These are phyloP conservation scores for Pisolithus tinctorius DNA, from an alignment of 768 basidiomycete species.

Conservation along the genomic window DNA sequence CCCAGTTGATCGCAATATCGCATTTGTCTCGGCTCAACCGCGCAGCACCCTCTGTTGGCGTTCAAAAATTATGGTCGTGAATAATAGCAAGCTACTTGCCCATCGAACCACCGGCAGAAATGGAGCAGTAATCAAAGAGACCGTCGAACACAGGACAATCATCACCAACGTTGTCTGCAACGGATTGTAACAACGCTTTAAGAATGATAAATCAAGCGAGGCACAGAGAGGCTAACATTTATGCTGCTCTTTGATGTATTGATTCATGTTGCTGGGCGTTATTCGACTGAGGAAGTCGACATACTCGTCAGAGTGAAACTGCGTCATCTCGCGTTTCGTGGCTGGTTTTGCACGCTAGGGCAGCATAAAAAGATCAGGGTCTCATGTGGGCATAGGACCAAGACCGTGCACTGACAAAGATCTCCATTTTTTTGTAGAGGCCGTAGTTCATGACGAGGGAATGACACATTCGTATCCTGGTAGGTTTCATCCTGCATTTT, in stretches of 20 bases:
- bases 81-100: constrained; percentile 44
- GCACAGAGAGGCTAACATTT: constrained; percentile 60
- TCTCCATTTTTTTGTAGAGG: constrained; percentile 99
- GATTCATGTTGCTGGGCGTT: constrained; percentile 92
- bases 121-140: constrained; percentile 97
- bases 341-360: constrained; percentile 94
- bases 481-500: constrained; percentile 82
- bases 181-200: not conserved
- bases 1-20: constrained; percentile 99
- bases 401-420: constrained; percentile 68
- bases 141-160: constrained; percentile 99
- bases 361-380: not conserved
- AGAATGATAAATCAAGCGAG: not conserved
- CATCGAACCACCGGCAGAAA: constrained; percentile 99
- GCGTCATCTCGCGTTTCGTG: constrained; percentile 99
- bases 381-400: not conserved
- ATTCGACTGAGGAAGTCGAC: constrained; percentile 94
- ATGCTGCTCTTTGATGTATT: constrained; percentile 89
- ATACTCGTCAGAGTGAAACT: constrained; percentile 99
- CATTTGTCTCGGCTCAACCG: constrained; percentile 93
- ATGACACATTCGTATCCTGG: constrained; percentile 98
- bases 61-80: constrained; percentile 1
- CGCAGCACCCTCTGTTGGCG: constrained; percentile 83
- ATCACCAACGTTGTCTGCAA: constrained; percentile 90
- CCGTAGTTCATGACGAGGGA: constrained; percentile 99